A percentile compares a stretch with the other conserved stretches of the same genome.
Conservation (phyloP, 108 stramenopile species). For the Fistulifera pelliculosa region DNA sequence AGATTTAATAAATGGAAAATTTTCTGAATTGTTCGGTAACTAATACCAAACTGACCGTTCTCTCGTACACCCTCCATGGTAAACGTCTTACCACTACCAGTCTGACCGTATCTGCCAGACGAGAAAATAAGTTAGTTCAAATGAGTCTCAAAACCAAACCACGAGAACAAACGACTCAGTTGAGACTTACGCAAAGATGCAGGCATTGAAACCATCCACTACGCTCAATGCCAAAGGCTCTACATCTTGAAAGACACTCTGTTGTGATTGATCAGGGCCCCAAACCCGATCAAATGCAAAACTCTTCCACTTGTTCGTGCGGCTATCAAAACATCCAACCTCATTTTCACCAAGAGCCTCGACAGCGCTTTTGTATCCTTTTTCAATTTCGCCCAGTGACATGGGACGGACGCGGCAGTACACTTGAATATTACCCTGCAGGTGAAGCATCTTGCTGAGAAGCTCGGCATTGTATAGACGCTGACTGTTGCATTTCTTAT, state of each 20-base stretch:
- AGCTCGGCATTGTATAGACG: conserved; percentile 84
- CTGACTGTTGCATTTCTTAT: conserved; percentile 62
- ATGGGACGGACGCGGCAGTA: conserved; percentile 85
- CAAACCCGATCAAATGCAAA: conserved; percentile 93
- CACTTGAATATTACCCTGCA: conserved; percentile 90
- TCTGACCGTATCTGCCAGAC: conserved; percentile 11
- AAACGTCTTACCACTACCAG: conserved; percentile 80
- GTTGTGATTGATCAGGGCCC: conserved; percentile 83
- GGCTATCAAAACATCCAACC: conserved; percentile 73
- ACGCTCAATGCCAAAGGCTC: conserved; percentile 89
- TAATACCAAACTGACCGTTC: conserved; percentile 73
- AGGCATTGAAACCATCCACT: conserved; percentile 97
- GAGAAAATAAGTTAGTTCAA: not conserved
- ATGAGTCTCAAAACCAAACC: not conserved
- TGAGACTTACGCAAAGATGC: conserved; percentile 99
- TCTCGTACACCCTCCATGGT: conserved; percentile 81
- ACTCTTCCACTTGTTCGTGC: conserved; percentile 76
- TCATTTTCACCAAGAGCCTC: conserved; percentile 85
- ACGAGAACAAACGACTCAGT: conserved; percentile 36
- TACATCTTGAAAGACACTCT: conserved; percentile 89
- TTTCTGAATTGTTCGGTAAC: conserved; percentile 82
- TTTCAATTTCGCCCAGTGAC: conserved; percentile 56
- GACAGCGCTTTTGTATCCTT: conserved; percentile 57
- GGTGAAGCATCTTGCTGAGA: conserved; percentile 71
- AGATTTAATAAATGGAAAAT: conserved; percentile 73